A percentile compares a stretch with the other conserved stretches of the same genome.
Conservation (phyloP, 2,329 filamentous ascomycete genomes). For the Fusarium acutatum region DNA sequence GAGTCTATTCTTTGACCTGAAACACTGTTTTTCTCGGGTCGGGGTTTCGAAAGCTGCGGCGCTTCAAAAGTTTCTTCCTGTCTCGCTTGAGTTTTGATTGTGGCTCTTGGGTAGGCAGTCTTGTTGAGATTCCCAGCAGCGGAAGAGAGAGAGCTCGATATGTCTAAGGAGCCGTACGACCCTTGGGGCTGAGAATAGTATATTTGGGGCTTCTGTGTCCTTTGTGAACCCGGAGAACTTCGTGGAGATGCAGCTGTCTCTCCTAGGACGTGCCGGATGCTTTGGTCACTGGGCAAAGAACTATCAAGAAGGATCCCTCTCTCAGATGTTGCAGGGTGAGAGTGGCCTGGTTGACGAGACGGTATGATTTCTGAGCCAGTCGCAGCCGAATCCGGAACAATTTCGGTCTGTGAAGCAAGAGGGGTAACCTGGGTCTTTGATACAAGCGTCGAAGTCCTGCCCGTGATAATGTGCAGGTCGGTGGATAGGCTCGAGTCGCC, state of each 20-base stretch:
- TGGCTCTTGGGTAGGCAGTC: not conserved
- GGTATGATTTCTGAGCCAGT: slow-evolving; percentile 32
- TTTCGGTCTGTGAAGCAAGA: slow-evolving; percentile 6
- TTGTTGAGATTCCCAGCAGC: not conserved
- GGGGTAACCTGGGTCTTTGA: not conserved
- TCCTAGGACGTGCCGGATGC: not conserved
- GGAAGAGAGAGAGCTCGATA: not conserved
- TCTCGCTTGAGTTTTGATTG: not conserved
- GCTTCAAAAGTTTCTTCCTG: not conserved
- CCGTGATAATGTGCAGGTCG: not conserved
- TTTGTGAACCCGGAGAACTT: not conserved
- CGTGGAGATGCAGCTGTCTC: not conserved
- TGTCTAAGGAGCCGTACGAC: not conserved
- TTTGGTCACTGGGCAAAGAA: not conserved
- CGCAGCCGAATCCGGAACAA: slow-evolving; percentile 19
- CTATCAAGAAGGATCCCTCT: not conserved
- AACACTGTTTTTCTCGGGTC: slow-evolving; percentile 10
- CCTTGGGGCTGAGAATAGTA: slow-evolving; percentile 36
- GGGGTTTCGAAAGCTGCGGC: slow-evolving; percentile 20
- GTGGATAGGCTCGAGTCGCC: slow-evolving; percentile 18
- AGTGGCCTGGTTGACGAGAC: slow-evolving; percentile 40
- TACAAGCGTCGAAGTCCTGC: not conserved
- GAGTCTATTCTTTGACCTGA: slow-evolving; percentile 6
- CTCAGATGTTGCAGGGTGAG: not conserved
- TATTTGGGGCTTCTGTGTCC: not conserved